Base-by-base conservation (phyloP, 2,329 filamentous ascomycete species). In the Hypoxylon rubiginosum region DNA sequence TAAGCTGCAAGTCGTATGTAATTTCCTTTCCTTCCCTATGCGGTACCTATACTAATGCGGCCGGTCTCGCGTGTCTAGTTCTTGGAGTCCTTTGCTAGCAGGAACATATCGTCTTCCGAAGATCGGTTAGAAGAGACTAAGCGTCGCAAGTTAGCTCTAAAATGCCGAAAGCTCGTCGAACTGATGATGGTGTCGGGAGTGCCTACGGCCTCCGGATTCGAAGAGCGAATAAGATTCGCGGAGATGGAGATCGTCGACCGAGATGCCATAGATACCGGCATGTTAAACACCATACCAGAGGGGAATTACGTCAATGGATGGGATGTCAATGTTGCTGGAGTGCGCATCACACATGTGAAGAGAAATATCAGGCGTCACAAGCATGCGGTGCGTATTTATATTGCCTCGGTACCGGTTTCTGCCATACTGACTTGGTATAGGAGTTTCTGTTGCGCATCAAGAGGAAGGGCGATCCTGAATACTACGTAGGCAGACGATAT, bases 121-220 rank as follows among this genome's bases (percentile, higher is more conserved):
- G 96, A 99, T 78, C 89, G 96, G 3, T 83, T 98, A 30, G 96
- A 99, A 81, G 94, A 97, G 80, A 98, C 96, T 9, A 99, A 99
- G 83, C 88, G 96, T 63, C 87, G 90, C 70, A 99, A 99, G 80
- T 82, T 99, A 70, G 95, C 96, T 3, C 85, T 91, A 73, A 99
- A 99, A 85, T 93, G 92, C 51, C 91, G 96, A 79, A 99, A 99
- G 82, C 83, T 99, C 62, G 93, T 99, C 10, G 96, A 99, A 84
- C 85, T 99, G 66, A 99, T 99, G 96, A 97, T 99, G 94, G 96
- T 99, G 8, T 98, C 95, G 7, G 96, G 96, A 39, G 91, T 99
- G 62, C 93, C 92, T 34, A 99, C 96, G 0, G 94, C 96, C 3
- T 97, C 94, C 4, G 96, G 96, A 1, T 99, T 98, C 77, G 96